A percentile compares a stretch with the other conserved stretches of the same genome.
Evolutionary conservation across 352 stramenopile genomes (phyloP).

Genomic region (Pythium rhizo-oryzae): DNA sequence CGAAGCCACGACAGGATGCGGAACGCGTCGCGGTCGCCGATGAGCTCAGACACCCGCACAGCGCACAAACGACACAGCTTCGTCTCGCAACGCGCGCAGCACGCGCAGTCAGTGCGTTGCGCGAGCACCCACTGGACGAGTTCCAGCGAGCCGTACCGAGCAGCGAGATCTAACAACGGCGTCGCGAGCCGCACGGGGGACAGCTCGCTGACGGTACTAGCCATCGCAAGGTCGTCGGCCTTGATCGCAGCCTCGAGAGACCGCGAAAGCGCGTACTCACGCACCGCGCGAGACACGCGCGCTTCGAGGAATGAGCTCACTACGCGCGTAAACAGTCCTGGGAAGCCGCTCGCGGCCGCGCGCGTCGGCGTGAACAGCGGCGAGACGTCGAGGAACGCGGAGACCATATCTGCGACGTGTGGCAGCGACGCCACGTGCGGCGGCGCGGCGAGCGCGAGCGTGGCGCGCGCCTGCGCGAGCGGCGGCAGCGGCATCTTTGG

Average conservation of each 20-base stretch:
- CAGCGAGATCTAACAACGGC: too few species aligned
- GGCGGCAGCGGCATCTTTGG: too few species aligned
- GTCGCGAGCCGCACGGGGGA: neutral
- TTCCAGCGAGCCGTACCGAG: conserved; percentile 3
- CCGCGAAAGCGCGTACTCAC: neutral
- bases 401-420: too few species aligned
- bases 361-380: neutral
- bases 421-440: neutral
- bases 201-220: neutral
- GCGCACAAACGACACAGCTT: too few species aligned
- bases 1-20: too few species aligned
- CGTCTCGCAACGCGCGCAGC: too few species aligned
- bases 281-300: neutral
- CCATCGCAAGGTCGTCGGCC: neutral
- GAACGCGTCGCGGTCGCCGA: too few species aligned
- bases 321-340: too few species aligned
- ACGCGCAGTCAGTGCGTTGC: too few species aligned
- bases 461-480: neutral
- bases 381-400: too few species aligned
- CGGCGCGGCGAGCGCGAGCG: neutral
- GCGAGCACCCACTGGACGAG: conserved; percentile 3
- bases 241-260: neutral
- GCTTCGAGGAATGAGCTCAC: neutral
- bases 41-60: too few species aligned
- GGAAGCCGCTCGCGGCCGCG: too few species aligned